Evolutionary conservation across 2,329 filamentous ascomycete genomes (phyloP).

Genomic region (Knoxdaviesia capensis): DNA sequence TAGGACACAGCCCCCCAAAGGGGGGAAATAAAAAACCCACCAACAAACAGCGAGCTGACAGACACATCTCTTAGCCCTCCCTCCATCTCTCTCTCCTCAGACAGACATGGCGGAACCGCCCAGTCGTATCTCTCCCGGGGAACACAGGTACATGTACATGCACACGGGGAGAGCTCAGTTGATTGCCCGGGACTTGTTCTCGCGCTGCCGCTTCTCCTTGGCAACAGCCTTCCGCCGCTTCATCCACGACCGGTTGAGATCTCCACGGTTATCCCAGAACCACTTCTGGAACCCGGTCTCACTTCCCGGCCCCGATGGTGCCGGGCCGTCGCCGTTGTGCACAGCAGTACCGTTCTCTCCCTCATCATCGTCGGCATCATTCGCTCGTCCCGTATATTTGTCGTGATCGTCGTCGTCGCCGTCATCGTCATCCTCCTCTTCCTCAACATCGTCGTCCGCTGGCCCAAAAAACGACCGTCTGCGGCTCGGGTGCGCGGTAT

Average conservation of each 20-base stretch:
- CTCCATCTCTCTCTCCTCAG: too few species aligned
- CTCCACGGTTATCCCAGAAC: conserved; percentile 48
- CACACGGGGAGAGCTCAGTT: conserved; percentile 11
- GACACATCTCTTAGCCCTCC: too few species aligned
- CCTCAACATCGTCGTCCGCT: conserved; percentile 21
- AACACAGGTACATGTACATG: conserved; percentile 8
- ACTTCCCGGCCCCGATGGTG: not conserved
- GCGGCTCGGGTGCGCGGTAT: conserved; percentile 61
- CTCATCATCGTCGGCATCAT: conserved; percentile 10
- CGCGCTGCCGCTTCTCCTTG: conserved; percentile 47
- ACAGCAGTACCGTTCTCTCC: conserved; percentile 4
- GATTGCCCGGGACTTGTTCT: conserved; percentile 34
- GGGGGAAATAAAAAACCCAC: too few species aligned
- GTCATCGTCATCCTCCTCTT: conserved; percentile 20
- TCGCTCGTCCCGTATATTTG: conserved; percentile 1
- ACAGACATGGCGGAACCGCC: too few species aligned
- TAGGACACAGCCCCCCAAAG: too few species aligned
- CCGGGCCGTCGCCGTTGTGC: not conserved
- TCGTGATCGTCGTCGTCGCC: conserved; percentile 13
- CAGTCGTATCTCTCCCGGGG: too few species aligned
- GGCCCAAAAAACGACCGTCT: conserved; percentile 38
- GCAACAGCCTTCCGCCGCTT: conserved; percentile 37
- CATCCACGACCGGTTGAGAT: conserved; percentile 47
- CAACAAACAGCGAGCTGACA: too few species aligned
- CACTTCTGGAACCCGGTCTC: conserved; percentile 33